phyloP scores from a whole-genome alignment of 768 basidiomycete species.

The Floccularia luteovirens region DNA sequence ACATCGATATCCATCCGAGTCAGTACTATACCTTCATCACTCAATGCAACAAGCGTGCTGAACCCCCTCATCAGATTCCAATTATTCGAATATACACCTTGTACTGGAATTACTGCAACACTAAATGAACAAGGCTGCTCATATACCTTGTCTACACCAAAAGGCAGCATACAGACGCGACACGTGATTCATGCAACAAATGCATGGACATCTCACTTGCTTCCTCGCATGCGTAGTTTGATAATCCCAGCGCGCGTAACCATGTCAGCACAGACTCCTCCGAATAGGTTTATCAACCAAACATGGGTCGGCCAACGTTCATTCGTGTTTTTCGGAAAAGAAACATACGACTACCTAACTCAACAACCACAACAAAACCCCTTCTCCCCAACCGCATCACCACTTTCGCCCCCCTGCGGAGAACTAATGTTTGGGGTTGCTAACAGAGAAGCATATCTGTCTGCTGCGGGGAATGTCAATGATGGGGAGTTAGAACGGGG shows the following conservation, averaged over 20 bases:
- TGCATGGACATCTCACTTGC: conserved; percentile 69
- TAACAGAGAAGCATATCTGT: conserved; percentile 19
- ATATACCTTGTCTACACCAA: conserved; percentile 55
- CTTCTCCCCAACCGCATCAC: conserved; percentile 1
- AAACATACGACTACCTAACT: conserved; percentile 58
- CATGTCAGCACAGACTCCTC: conserved; percentile 62
- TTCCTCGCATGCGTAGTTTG: conserved; percentile 53
- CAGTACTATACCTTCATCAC: conserved; percentile 9
- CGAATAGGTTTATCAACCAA: conserved; percentile 16
- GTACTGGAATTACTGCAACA: conserved; percentile 31
- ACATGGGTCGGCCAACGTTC: conserved; percentile 38
- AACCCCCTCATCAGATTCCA: conserved; percentile 34
- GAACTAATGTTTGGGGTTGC: conserved; percentile 61
- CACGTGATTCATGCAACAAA: conserved; percentile 85
- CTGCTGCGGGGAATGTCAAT: conserved; percentile 29
- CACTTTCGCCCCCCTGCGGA: conserved; percentile 19
- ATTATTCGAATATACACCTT: conserved; percentile 56
- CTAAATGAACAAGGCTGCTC: conserved; percentile 7
- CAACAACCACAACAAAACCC: conserved; percentile 32
- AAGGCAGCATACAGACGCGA: conserved; percentile 44
- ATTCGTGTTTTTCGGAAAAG: conserved; percentile 49
- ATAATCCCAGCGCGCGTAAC: conserved; percentile 52
- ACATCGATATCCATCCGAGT: conserved; percentile 40
- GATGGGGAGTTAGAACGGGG: conserved; percentile 21
- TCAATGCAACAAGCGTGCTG: conserved; percentile 4